Base-by-base conservation (phyloP, 164 flowering plant genomes). In the Magnolia changhungtana region DNA sequence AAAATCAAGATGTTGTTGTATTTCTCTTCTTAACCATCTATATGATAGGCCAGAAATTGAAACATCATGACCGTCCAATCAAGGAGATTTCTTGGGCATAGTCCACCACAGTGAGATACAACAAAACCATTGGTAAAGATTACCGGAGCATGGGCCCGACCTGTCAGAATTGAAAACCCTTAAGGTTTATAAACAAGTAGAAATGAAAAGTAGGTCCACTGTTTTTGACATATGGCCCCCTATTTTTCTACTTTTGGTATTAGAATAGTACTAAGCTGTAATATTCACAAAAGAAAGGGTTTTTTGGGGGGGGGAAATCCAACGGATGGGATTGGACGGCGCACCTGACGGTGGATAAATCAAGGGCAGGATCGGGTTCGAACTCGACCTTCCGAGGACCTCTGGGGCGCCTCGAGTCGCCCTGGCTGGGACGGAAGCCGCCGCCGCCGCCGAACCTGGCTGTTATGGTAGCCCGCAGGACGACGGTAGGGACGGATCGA, bases 321-420 rank as follows among this genome's bases (percentile, higher is more conserved):
- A 21, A 72, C 7, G 45, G 45, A 8, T 72, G 49, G 14, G 21
- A 23, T 29, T 23, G 16, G 65, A 64, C 63, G 69, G 63, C 50
- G 45, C 65, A 89, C 96, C 87, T 85, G 73, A 92, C 79, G 78
- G 78, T 69, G 21, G 90, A 86, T 16, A 89, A 61, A 67, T 90
- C 89, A 14, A 90, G 86, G 13, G 87, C 87, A 11, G 83, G 51
- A 8, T 90, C 92, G 0, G 82, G 89, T 1, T 85, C 83, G 29
- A 77, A 51, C 10, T 81, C 80, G 16, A 18, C 50, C 78, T 73
- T 61, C 70, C 78, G 72, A 3, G 73, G 63, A 10, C 75, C 76
- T 29, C 76, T 63, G 13, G 74, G 10, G 69, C 78, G 74, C 73
- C 77, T 73, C 63, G 71, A 74, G 16, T 7, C 37, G 37, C 75